Conservation (phyloP, 768 basidiomycete species). For the Piloderma croceum region DNA sequence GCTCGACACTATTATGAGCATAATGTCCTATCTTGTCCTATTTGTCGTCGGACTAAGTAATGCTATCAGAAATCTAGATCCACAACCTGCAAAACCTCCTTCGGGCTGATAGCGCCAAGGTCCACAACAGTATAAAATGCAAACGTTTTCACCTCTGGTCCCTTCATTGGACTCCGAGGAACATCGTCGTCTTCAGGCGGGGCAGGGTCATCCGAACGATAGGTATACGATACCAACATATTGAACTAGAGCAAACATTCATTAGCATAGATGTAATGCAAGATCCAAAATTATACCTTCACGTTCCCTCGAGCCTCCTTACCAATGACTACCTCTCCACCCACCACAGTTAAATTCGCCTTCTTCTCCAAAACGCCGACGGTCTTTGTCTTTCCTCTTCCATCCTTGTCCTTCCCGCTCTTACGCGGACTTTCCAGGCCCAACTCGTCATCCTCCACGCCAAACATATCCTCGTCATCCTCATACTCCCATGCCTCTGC, state of each 20-base stretch:
- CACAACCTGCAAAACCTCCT: slow-evolving; percentile 39
- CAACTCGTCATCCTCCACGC: slow-evolving; percentile 39
- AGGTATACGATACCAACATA: slow-evolving; percentile 91
- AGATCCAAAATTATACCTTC: slow-evolving; percentile 49
- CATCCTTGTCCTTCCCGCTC: slow-evolving; percentile 41
- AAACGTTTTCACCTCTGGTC: slow-evolving; percentile 79
- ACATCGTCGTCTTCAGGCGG: slow-evolving; percentile 56
- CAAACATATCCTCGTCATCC: slow-evolving; percentile 84
- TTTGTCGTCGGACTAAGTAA: too few relatives aligned
- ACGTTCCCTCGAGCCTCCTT: slow-evolving; percentile 73
- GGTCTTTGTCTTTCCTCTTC: slow-evolving; percentile 45
- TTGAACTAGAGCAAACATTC: slow-evolving; percentile 61
- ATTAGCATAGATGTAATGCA: background rate
- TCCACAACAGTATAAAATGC: slow-evolving; percentile 84
- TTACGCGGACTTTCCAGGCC: slow-evolving; percentile 26
- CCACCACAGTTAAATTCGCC: slow-evolving; percentile 84
- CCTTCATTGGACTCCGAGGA: slow-evolving; percentile 37
- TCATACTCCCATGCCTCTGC: slow-evolving; percentile 99
- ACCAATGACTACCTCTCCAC: slow-evolving; percentile 82
- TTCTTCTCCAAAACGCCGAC: slow-evolving; percentile 84
- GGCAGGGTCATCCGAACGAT: slow-evolving; percentile 81
- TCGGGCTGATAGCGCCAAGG: slow-evolving; percentile 64
- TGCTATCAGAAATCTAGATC: background rate
- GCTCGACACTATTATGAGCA: too few relatives aligned
- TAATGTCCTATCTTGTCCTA: too few relatives aligned